A percentile compares a stretch with the other conserved stretches of the same genome.
Evolutionary conservation across 2,329 filamentous ascomycete species (phyloP).

Genomic region (Botrytis porri): DNA sequence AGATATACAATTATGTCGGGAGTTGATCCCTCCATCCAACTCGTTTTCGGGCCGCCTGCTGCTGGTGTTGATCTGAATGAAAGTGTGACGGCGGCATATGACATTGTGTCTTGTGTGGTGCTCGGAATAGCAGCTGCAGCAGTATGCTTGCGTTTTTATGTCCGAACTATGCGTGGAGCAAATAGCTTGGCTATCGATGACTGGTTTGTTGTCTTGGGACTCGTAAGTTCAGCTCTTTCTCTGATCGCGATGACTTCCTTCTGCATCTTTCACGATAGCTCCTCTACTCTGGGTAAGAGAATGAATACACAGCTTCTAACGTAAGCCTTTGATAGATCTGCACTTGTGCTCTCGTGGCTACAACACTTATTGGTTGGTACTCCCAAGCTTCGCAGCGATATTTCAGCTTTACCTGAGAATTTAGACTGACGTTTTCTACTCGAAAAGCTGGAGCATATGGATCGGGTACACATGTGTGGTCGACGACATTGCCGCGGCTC

Average conservation of each 20-base stretch:
- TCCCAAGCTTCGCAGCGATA: neutral
- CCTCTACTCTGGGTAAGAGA: neutral
- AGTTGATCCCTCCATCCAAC: constrained; percentile 1
- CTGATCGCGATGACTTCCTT: neutral
- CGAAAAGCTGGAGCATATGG: constrained; percentile 14
- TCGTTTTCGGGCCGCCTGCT: constrained; percentile 6
- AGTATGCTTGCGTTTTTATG: constrained; percentile 12
- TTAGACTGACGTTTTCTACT: neutral
- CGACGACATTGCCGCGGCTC: constrained; percentile 13
- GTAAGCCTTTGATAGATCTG: neutral
- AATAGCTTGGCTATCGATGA: constrained; percentile 14
- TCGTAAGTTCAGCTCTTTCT: constrained; percentile 4
- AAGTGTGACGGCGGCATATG: constrained; percentile 2
- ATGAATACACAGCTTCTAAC: constrained; percentile 1
- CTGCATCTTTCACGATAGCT: neutral
- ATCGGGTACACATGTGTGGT: constrained; percentile 9
- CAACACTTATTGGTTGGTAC: constrained; percentile 11
- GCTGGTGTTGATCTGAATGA: constrained; percentile 6
- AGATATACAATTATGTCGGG: neutral
- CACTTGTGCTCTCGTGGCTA: constrained; percentile 3
- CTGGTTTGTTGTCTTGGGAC: constrained; percentile 7
- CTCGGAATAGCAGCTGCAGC: constrained; percentile 6
- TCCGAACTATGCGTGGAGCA: neutral
- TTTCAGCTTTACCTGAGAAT: neutral
- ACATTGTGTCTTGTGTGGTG: constrained; percentile 13